phyloP scores from a whole-genome alignment of 371 early-diverging fungal genomes.

The Capniomyces stellatus region DNA sequence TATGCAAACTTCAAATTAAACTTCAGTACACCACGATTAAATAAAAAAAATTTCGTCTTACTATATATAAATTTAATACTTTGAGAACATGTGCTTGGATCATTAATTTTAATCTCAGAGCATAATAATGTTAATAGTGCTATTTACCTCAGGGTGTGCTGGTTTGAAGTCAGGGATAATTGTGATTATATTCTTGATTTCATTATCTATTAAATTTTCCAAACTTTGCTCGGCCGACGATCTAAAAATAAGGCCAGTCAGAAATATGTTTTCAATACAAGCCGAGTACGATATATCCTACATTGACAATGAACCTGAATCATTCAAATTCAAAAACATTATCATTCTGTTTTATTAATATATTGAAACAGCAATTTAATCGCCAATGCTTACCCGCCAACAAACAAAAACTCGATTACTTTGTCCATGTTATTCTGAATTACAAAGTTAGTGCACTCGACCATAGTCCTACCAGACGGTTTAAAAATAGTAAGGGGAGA shows the following conservation, averaged over 20 bases:
- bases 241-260: constrained; percentile 10
- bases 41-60: too few species aligned
- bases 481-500: background rate
- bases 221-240: constrained; percentile 19
- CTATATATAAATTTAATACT: too few species aligned
- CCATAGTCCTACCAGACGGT: background rate
- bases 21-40: too few species aligned
- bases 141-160: constrained; percentile 8
- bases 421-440: constrained; percentile 20
- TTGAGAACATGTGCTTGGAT: too few species aligned
- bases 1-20: constrained; percentile 2
- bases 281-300: too few species aligned
- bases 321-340: too few species aligned
- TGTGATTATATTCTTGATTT: constrained; percentile 42
- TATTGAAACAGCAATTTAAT: background rate
- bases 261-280: too few species aligned
- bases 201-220: constrained; percentile 25
- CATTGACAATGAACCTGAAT: too few species aligned
- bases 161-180: constrained; percentile 23
- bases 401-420: constrained; percentile 17
- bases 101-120: constrained; percentile 17
- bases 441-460: constrained; percentile 21
- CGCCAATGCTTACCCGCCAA: constrained; percentile 8
- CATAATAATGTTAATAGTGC: constrained; percentile 19
- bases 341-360: too few species aligned